These are phyloP conservation scores for Zoysia pacifica DNA, from an alignment of 176 grass and related monocot species.

Conservation along the genomic window DNA sequence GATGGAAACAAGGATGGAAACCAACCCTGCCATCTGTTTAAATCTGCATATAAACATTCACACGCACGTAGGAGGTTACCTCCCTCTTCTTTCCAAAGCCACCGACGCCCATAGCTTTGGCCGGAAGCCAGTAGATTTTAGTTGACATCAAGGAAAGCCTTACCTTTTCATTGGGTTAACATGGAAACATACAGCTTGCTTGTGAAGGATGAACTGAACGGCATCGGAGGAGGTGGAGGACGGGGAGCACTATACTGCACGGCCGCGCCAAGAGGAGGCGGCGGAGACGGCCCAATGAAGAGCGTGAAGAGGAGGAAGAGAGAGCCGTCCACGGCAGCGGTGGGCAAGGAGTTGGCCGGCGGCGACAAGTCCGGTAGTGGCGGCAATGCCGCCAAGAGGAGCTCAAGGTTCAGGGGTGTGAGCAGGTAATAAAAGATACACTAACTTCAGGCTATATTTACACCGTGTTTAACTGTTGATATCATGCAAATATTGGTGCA, in stretches of 20 bases:
- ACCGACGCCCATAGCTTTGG: not conserved
- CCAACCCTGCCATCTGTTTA: conserved; percentile 20
- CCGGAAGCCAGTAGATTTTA: not conserved
- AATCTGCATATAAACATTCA: conserved; percentile 45
- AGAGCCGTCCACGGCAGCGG: conserved; percentile 25
- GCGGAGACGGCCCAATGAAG: not conserved
- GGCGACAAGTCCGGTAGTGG: conserved; percentile 20
- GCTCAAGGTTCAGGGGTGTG: conserved; percentile 70
- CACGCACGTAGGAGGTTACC: conserved; percentile 26
- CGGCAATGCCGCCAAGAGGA: conserved; percentile 53
- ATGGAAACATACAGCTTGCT: conserved; percentile 32
- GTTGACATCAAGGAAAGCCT: not conserved
- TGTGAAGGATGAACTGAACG: conserved; percentile 51
- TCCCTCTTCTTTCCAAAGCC: conserved; percentile 29
- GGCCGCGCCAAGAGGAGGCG: not conserved
- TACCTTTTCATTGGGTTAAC: not conserved
- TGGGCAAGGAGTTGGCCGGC: not conserved
- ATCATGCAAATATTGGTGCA: not conserved
- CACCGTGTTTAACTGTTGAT: not conserved
- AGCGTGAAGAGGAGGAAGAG: conserved; percentile 51
- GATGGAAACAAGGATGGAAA: conserved; percentile 52
- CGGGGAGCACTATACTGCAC: not conserved
- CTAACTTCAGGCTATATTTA: not conserved
- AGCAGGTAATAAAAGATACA: conserved; percentile 47
- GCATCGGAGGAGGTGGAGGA: not conserved